Base-by-base conservation (phyloP, 768 basidiomycete genomes). In the Mycena indigotica region DNA sequence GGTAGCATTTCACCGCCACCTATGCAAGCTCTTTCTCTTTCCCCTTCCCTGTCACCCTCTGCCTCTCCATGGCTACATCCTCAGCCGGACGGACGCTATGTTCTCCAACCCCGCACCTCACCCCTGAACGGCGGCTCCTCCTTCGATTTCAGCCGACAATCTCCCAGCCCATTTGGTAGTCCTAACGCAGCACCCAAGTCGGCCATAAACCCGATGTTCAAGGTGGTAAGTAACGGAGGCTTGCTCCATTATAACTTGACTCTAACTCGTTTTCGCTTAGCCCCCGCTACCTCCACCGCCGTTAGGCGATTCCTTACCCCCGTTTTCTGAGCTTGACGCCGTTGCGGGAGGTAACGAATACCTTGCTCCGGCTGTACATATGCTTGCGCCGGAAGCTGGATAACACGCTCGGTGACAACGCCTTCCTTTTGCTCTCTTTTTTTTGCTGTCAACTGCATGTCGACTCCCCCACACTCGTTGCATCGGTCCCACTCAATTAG, bases 121-220 rank as follows among this genome's bases (percentile, higher is more conserved):
- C 71, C 56, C 67, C 67, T 64, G 76, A 76, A 67, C 65, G 73
- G 56, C 72, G 78, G 71, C 69, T 78, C 83, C 12, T 25, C 46
- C 21, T 81, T 77, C 65, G 86, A 88, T 55, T 71, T 80, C 65
- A 76, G 80, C 66, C 79, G 79, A 30, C 78, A 79, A 40, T 70
- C 69, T 1, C 65, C 76, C 38, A 75, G 76, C 60, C 78, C 79
- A 52, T 80, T 82, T 61, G 81, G 81, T 50, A 85, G 83, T 63
- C 81, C 87, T 30, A 79, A 80, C 46, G 73, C 80, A 52, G 83
- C 82, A 16, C 79, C 89, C 32, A 87, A 86, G 68, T 83, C 86
- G 45, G 81, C 79, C 29, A 89, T 92, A 67, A 91, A 93, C 71
- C 89, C 91, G 26, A 92, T 93, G 70, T 93, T 93, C 80, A 88